These are phyloP conservation scores for Aspergillus fumigatus DNA, from an alignment of 2,329 filamentous ascomycete species.

Conservation along the genomic window DNA sequence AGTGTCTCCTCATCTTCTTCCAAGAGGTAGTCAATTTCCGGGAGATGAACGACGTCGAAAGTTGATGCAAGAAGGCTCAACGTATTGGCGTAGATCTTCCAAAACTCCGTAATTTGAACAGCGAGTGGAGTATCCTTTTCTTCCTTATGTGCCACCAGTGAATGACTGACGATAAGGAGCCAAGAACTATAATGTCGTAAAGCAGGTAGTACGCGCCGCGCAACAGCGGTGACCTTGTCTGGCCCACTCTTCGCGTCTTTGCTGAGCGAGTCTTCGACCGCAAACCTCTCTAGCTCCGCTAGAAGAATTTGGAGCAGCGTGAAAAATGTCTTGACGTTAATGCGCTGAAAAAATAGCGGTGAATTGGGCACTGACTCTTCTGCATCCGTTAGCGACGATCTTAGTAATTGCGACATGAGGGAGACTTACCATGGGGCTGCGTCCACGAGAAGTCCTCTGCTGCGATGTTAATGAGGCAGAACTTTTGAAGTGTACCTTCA, in stretches of 20 bases:
- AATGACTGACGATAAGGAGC: conserved; percentile 54
- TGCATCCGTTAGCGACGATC: conserved; percentile 21
- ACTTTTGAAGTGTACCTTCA: conserved; percentile 65
- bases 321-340: conserved; percentile 75
- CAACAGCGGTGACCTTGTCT: conserved; percentile 54
- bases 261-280: conserved; percentile 44
- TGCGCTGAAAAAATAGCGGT: conserved; percentile 61
- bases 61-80: conserved; percentile 56
- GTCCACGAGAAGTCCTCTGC: conserved; percentile 69
- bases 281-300: conserved; percentile 62
- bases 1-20: conserved; percentile 65
- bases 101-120: conserved; percentile 57
- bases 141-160: conserved; percentile 49
- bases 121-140: conserved; percentile 51
- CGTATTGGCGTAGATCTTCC: conserved; percentile 61
- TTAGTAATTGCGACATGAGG: conserved; percentile 4
- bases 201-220: conserved; percentile 58
- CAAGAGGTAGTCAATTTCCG: conserved; percentile 57
- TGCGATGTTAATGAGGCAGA: conserved; percentile 80
- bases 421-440: conserved; percentile 52
- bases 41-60: conserved; percentile 55
- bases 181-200: conserved; percentile 66
- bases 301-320: conserved; percentile 66
- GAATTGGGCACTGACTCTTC: conserved; percentile 47
- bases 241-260: conserved; percentile 33